A percentile compares a stretch with the other conserved stretches of the same genome.
These are phyloP conservation scores for Leptographium radiaticola DNA, from an alignment of 2,329 filamentous ascomycete species.

Conservation along the genomic window DNA sequence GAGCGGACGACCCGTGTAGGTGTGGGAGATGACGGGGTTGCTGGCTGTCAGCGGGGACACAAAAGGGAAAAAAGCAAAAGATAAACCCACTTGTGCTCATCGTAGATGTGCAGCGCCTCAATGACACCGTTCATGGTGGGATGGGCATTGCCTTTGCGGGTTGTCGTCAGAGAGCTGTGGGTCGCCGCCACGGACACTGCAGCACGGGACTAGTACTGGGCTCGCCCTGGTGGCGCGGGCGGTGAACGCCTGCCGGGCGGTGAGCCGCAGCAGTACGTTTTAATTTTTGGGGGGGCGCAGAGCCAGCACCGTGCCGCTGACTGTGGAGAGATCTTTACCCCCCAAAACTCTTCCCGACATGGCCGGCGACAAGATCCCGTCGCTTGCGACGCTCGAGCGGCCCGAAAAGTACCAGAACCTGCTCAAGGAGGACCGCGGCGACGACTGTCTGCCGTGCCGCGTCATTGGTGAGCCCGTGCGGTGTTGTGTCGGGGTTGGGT, in stretches of 20 bases:
- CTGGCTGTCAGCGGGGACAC: slow-evolving; percentile 34
- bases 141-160: not conserved
- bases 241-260: too few relatives aligned
- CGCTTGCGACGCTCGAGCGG: slow-evolving; percentile 40
- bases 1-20: slow-evolving; percentile 71
- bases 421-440: slow-evolving; percentile 40
- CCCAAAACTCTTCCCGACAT: slow-evolving; percentile 17
- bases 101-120: slow-evolving; percentile 92
- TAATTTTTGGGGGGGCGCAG: too few relatives aligned
- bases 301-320: too few relatives aligned
- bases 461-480: slow-evolving; percentile 46
- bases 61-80: too few relatives aligned
- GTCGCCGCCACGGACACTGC: too few relatives aligned
- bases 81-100: slow-evolving; percentile 70
- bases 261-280: too few relatives aligned
- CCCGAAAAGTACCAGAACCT: slow-evolving; percentile 49
- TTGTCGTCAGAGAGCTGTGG: too few relatives aligned
- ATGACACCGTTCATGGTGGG: slow-evolving; percentile 66
- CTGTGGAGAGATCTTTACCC: not conserved
- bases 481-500: not conserved
- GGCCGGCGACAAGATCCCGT: slow-evolving; percentile 35
- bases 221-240: too few relatives aligned
- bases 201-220: too few relatives aligned
- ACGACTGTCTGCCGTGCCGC: slow-evolving; percentile 60
- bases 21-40: slow-evolving; percentile 74